These are phyloP conservation scores for Blastobotrys peoriensis DNA, from an alignment of 805 yeast species.

Conservation along the genomic window DNA sequence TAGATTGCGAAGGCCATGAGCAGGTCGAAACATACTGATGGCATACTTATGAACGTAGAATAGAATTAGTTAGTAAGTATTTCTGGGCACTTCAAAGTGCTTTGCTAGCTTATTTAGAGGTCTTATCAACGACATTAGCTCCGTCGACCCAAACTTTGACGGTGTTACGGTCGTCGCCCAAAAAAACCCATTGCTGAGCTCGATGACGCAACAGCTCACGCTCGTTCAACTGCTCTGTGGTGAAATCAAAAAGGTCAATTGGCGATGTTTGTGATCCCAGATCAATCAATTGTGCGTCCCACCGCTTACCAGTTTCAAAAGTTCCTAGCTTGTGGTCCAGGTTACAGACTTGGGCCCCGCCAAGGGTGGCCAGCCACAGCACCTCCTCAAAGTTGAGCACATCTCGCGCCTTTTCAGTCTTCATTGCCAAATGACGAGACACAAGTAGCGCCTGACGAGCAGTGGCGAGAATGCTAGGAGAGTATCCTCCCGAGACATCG, in stretches of 20 bases:
- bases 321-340: conserved; percentile 56
- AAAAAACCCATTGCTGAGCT: conserved; percentile 83
- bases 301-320: conserved; percentile 70
- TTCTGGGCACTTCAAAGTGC: too few relatives aligned
- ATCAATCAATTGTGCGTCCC: conserved; percentile 78
- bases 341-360: conserved; percentile 77
- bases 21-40: too few relatives aligned
- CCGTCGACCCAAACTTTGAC: conserved; percentile 81
- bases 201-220: conserved; percentile 46
- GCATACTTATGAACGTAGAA: too few relatives aligned
- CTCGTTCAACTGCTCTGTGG: conserved; percentile 40
- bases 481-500: conserved; percentile 72
- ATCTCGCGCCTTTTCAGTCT: conserved; percentile 37
- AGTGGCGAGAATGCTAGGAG: conserved; percentile 56
- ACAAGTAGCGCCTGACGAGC: conserved; percentile 69
- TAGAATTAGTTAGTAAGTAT: too few relatives aligned
- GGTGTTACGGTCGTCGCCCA: conserved; percentile 91
- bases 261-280: conserved; percentile 47
- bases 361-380: conserved; percentile 74
- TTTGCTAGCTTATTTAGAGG: too few relatives aligned
- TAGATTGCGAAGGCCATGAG: too few relatives aligned
- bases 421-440: conserved; percentile 65
- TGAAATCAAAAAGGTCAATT: conserved; percentile 69
- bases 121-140: conserved; percentile 46
- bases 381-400: conserved; percentile 65